phyloP scores from a whole-genome alignment of 2,329 filamentous ascomycete genomes.

The Coccinonectria pachysandricola region DNA sequence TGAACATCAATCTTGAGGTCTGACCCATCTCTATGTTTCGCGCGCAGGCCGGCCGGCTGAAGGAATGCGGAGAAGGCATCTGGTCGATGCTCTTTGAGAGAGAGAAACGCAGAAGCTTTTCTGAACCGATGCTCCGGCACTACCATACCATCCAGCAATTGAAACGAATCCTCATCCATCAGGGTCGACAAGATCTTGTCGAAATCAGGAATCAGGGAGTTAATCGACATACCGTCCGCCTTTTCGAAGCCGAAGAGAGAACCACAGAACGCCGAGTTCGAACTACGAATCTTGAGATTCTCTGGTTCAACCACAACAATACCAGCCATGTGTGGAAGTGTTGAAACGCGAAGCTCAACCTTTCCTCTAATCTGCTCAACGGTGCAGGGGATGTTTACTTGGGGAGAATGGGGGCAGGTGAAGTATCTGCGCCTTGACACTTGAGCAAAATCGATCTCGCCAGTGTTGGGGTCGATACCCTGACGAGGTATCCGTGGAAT shows the following conservation, averaged over 20 bases:
- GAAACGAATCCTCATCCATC: constrained; percentile 75
- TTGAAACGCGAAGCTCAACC: constrained; percentile 73
- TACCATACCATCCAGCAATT: constrained; percentile 85
- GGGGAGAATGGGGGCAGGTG: constrained; percentile 68
- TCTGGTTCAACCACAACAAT: constrained; percentile 85
- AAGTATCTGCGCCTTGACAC: constrained; percentile 67
- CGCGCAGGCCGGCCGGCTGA: constrained; percentile 72
- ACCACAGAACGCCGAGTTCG: constrained; percentile 88
- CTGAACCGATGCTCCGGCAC: constrained; percentile 94
- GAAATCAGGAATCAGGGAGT: constrained; percentile 74
- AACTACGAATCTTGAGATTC: constrained; percentile 73
- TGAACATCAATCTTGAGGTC: constrained; percentile 93
- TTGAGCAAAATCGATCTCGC: constrained; percentile 68
- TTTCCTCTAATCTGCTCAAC: constrained; percentile 62
- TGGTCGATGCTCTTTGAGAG: constrained; percentile 69
- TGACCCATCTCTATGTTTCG: constrained; percentile 80
- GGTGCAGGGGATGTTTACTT: constrained; percentile 74
- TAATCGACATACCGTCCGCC: constrained; percentile 71
- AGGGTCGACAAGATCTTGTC: constrained; percentile 73
- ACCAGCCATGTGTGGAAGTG: constrained; percentile 93
- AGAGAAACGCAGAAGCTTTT: constrained; percentile 73
- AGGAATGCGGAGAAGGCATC: constrained; percentile 73
- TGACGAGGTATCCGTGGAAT: constrained; percentile 75
- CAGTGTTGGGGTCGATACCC: constrained; percentile 57
- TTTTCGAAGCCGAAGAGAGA: constrained; percentile 84